Evolutionary conservation across 495 filamentous ascomycete species (phyloP).

Genomic region (Chaetomium cochliodes): DNA sequence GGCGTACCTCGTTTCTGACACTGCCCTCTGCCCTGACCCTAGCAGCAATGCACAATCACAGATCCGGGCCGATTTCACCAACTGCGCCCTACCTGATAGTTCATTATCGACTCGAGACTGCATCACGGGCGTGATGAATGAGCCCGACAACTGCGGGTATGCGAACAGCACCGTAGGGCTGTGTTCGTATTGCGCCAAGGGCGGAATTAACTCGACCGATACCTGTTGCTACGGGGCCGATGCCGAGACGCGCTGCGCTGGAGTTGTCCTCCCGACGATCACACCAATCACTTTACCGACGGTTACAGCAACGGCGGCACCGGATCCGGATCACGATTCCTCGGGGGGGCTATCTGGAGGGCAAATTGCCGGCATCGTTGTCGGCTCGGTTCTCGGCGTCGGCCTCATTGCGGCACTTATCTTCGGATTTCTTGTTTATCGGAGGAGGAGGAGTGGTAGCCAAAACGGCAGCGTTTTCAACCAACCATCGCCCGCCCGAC

Average conservation of each 20-base stretch:
- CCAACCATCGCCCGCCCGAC: slow-evolving; percentile 77
- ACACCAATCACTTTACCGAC: slow-evolving; percentile 61
- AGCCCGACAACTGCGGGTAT: slow-evolving; percentile 86
- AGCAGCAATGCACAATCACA: slow-evolving; percentile 64
- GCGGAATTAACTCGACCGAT: slow-evolving; percentile 86
- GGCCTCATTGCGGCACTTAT: slow-evolving; percentile 56
- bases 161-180: slow-evolving; percentile 75
- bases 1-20: slow-evolving; percentile 74
- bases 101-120: slow-evolving; percentile 70
- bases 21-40: slow-evolving; percentile 65
- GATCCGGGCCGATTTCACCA: slow-evolving; percentile 89
- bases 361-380: slow-evolving; percentile 82
- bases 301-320: slow-evolving; percentile 43
- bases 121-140: slow-evolving; percentile 73
- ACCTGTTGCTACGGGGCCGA: slow-evolving; percentile 89
- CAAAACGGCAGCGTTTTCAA: slow-evolving; percentile 71
- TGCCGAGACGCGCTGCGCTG: slow-evolving; percentile 64
- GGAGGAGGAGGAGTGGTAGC: slow-evolving; percentile 58
- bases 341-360: slow-evolving; percentile 64
- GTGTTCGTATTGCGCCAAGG: slow-evolving; percentile 79
- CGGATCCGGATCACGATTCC: slow-evolving; percentile 44
- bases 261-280: slow-evolving; percentile 71
- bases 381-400: slow-evolving; percentile 72
- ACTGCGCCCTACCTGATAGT: slow-evolving; percentile 77
- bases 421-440: slow-evolving; percentile 56